These are phyloP conservation scores for Talaromyces stipitatus DNA, from an alignment of 495 filamentous ascomycete genomes.

Conservation along the genomic window DNA sequence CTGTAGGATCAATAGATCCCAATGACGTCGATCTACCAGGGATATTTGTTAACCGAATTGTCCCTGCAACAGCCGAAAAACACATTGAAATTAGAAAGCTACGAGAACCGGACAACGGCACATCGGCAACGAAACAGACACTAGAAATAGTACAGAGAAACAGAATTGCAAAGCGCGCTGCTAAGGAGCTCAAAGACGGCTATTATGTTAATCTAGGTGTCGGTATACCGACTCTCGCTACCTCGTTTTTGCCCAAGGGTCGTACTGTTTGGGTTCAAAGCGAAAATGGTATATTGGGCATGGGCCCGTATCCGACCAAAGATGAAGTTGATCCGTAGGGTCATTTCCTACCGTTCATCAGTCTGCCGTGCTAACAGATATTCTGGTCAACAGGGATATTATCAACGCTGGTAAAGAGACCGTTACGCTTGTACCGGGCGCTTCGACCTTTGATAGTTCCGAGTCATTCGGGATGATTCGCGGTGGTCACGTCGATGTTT, in stretches of 20 bases:
- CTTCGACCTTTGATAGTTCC: constrained; percentile 73
- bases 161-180: constrained; percentile 72
- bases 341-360: neutral
- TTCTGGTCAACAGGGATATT: constrained; percentile 46
- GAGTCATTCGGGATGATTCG: constrained; percentile 95
- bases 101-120: constrained; percentile 45
- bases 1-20: constrained; percentile 70
- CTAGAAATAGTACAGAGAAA: constrained; percentile 64
- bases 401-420: constrained; percentile 96
- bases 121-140: constrained; percentile 43
- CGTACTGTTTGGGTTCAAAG: constrained; percentile 83
- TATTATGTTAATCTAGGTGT: constrained; percentile 93
- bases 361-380: neutral
- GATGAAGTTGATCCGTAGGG: constrained; percentile 65
- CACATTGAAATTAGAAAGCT: constrained; percentile 77
- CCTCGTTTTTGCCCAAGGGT: constrained; percentile 66
- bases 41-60: constrained; percentile 81
- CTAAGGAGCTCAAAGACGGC: constrained; percentile 89
- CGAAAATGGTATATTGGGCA: constrained; percentile 86
- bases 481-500: constrained; percentile 77
- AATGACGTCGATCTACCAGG: constrained; percentile 78
- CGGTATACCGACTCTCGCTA: constrained; percentile 87
- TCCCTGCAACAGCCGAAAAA: constrained; percentile 68
- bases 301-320: constrained; percentile 76
- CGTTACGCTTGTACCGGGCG: constrained; percentile 74